phyloP scores from a whole-genome alignment of 352 stramenopile species.

The Thraustotheca clavata region DNA sequence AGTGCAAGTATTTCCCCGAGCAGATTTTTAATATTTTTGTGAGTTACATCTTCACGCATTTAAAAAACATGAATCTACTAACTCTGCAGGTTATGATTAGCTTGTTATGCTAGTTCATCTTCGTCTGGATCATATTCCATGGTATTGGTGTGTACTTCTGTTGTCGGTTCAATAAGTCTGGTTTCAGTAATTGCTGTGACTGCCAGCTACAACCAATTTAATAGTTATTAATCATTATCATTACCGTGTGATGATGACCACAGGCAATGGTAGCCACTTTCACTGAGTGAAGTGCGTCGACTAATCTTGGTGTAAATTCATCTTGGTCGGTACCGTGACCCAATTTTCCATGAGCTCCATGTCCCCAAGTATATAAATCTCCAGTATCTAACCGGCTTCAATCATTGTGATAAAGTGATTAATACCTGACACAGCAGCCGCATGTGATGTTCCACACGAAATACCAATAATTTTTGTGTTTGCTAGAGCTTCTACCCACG shows the following conservation, averaged over 20 bases:
- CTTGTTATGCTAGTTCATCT: too few relatives aligned
- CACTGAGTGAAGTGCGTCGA: constrained; percentile 50
- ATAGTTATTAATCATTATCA: not conserved
- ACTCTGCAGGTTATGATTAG: too few relatives aligned
- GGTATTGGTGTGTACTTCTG: too few relatives aligned
- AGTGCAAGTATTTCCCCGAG: too few relatives aligned
- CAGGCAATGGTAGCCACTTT: constrained; percentile 46
- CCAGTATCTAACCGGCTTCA: constrained; percentile 36
- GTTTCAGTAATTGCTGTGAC: constrained; percentile 7
- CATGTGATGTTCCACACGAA: constrained; percentile 59
- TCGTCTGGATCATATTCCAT: too few relatives aligned
- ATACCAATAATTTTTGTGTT: constrained; percentile 36
- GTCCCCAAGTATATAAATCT: constrained; percentile 59
- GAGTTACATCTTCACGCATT: too few relatives aligned
- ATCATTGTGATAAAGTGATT: not conserved
- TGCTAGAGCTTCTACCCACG: constrained; percentile 42
- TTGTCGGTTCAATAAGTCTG: not conserved
- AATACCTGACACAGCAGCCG: constrained; percentile 47
- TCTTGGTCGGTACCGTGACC: constrained; percentile 51
- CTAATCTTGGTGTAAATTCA: constrained; percentile 36
- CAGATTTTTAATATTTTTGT: too few relatives aligned
- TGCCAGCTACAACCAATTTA: not conserved
- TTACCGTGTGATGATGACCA: constrained; percentile 48
- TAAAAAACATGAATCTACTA: too few relatives aligned
- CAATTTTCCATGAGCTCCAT: constrained; percentile 52